phyloP scores from a whole-genome alignment of 1,284 basidiomycete genomes.

The Ceratobasidium sp. region DNA sequence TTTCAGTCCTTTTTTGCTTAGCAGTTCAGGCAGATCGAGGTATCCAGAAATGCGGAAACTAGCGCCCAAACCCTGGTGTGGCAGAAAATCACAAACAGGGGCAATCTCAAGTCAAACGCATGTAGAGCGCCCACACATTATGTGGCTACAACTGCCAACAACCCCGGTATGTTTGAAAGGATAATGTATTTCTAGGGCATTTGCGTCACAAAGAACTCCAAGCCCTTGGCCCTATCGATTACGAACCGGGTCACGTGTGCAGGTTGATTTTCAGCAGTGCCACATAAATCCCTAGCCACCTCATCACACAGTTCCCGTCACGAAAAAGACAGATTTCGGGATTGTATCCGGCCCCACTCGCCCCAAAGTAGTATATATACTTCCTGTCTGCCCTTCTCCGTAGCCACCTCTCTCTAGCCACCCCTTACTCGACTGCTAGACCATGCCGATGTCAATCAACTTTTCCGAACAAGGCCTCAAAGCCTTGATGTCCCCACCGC shows the following conservation, averaged over 20 bases:
- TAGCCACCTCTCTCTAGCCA: conserved; percentile 27
- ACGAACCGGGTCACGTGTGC: neutral
- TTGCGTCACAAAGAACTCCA: neutral
- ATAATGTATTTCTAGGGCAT: too few species aligned
- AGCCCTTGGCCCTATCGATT: neutral
- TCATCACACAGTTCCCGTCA: conserved; percentile 10
- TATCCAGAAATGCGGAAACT: too few species aligned
- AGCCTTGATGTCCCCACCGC: conserved; percentile 18
- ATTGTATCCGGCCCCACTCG: neutral
- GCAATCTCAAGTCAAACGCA: conserved; percentile 7
- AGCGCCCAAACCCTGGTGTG: too few species aligned
- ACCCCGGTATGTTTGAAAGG: too few species aligned
- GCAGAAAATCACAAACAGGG: too few species aligned
- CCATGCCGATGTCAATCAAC: conserved; percentile 27
- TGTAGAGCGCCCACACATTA: neutral
- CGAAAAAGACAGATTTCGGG: conserved; percentile 9
- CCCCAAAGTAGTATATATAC: conserved; percentile 33
- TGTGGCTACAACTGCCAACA: neutral
- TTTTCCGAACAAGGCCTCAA: conserved; percentile 21
- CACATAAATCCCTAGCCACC: conserved; percentile 9
- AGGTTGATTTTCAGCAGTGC: neutral
- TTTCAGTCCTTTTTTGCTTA: too few species aligned
- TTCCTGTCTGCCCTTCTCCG: conserved; percentile 9
- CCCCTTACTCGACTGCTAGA: neutral
- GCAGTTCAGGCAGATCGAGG: too few species aligned